Percentiles rank a stretch among this genome's conserved stretches.
Evolutionary conservation across 495 filamentous ascomycete species (phyloP).

Genomic region (Lasiosphaeria hispida): DNA sequence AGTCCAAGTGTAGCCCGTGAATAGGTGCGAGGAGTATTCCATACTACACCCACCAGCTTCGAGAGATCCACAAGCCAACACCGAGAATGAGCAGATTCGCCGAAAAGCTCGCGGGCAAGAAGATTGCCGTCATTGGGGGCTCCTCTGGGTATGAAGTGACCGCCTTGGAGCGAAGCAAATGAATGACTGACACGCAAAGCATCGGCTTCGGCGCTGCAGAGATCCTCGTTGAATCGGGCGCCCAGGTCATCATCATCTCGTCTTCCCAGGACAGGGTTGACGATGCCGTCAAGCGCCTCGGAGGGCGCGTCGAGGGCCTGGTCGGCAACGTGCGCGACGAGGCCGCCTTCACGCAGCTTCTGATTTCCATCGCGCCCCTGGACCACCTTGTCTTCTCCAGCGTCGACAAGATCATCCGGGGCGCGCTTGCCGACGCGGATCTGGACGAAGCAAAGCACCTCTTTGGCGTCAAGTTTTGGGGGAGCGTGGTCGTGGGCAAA

Average conservation of each 20-base stretch:
- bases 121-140: constrained; percentile 38
- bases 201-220: constrained; percentile 52
- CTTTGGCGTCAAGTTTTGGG: constrained; percentile 50
- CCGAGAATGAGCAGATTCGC: constrained; percentile 24
- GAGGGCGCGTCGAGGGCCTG: constrained; percentile 20
- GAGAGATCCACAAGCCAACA: too few relatives aligned
- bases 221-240: constrained; percentile 44
- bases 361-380: constrained; percentile 34
- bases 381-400: constrained; percentile 46
- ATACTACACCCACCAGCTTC: too few relatives aligned
- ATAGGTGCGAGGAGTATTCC: too few relatives aligned
- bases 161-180: background rate
- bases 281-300: constrained; percentile 28
- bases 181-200: constrained; percentile 17
- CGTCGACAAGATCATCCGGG: constrained; percentile 47
- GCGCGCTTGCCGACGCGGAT: constrained; percentile 33
- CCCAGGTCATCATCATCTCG: constrained; percentile 48
- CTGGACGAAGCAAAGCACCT: constrained; percentile 37
- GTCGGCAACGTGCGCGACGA: constrained; percentile 42
- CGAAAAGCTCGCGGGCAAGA: constrained; percentile 34
- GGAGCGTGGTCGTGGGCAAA: constrained; percentile 37
- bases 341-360: constrained; percentile 29
- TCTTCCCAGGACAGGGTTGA: constrained; percentile 39
- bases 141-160: constrained; percentile 28
- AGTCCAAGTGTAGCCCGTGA: too few relatives aligned